Conservation (phyloP, 768 basidiomycete species). For the Leccinum broughii region DNA sequence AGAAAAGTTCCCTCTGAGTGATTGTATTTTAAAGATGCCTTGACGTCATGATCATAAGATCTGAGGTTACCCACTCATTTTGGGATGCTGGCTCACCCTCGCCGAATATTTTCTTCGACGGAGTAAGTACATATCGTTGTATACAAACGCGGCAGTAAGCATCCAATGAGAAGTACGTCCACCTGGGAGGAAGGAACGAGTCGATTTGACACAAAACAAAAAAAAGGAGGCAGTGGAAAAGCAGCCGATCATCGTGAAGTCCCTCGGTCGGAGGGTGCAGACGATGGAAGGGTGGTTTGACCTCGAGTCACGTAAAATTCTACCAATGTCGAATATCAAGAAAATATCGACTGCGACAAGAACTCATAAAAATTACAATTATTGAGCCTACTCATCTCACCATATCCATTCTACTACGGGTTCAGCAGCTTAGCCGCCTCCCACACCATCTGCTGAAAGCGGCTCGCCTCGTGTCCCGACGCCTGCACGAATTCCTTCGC, state of each 20-base stretch:
- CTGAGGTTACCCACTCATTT: not conserved
- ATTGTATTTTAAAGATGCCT: not conserved
- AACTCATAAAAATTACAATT: too few relatives aligned
- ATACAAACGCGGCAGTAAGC: not conserved
- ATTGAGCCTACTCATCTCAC: not conserved
- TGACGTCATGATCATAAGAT: not conserved
- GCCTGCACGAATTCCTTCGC: constrained; percentile 39
- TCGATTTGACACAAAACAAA: not conserved
- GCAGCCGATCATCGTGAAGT: constrained; percentile 1
- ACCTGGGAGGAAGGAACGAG: not conserved
- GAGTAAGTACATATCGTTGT: not conserved
- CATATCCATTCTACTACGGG: not conserved
- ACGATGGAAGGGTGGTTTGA: too few relatives aligned
- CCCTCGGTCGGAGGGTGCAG: not conserved
- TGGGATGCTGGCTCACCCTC: too few relatives aligned
- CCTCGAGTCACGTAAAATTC: too few relatives aligned
- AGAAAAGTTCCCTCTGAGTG: too few relatives aligned
- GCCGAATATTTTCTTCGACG: too few relatives aligned
- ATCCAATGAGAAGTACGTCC: not conserved
- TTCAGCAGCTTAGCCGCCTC: constrained; percentile 11
- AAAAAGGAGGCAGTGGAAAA: not conserved
- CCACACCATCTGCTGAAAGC: constrained; percentile 26
- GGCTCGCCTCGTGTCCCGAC: not conserved
- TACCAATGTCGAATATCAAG: not conserved
- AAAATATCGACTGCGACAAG: not conserved